phyloP scores from a whole-genome alignment of 345 rosid species.

The Murraya paniculata region DNA sequence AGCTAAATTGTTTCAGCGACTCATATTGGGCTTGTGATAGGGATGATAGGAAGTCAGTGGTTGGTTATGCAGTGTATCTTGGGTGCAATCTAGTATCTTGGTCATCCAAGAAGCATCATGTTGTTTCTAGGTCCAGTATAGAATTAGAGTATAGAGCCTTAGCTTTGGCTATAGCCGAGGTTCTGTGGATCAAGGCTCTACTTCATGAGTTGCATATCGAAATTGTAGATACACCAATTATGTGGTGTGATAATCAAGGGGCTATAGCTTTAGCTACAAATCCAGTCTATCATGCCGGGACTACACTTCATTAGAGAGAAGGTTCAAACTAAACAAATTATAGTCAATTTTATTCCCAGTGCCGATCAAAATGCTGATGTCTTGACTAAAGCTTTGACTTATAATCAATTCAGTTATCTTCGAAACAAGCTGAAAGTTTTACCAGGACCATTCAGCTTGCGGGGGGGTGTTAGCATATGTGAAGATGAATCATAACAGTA shows the following conservation, averaged over 20 bases:
- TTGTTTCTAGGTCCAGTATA: too few relatives aligned
- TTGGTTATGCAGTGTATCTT: neutral
- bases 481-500: too few relatives aligned
- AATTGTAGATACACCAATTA: neutral
- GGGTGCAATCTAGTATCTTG: neutral
- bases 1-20: neutral
- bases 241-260: neutral
- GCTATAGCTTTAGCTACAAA: neutral
- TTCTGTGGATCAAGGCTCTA: neutral
- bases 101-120: too few relatives aligned
- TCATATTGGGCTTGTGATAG: neutral
- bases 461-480: too few relatives aligned
- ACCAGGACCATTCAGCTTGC: too few relatives aligned
- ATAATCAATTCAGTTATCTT: too few relatives aligned
- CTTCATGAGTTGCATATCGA: neutral
- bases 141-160: neutral
- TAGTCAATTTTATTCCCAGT: too few relatives aligned
- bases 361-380: too few relatives aligned
- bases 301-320: too few relatives aligned
- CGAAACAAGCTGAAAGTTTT: too few relatives aligned
- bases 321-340: too few relatives aligned
- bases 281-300: neutral
- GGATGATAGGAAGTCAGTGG: neutral
- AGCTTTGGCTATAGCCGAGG: neutral
- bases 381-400: too few relatives aligned